These are phyloP conservation scores for Takakia lepidozioides DNA, from an alignment of 225 moss, liverwort and hornwort genomes.

Conservation along the genomic window DNA sequence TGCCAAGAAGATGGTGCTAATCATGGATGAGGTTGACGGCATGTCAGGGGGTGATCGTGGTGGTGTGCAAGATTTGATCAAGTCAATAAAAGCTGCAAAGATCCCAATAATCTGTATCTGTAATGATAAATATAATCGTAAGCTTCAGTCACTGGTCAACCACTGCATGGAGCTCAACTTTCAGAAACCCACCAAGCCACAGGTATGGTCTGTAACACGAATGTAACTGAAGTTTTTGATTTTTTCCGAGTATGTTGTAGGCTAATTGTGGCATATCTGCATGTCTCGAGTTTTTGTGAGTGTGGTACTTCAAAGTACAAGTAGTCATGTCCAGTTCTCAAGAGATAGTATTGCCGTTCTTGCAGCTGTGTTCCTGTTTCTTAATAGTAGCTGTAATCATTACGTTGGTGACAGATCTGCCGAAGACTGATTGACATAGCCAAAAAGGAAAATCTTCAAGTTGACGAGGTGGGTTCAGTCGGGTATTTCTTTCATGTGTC, in stretches of 20 bases:
- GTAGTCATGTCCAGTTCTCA: no score
- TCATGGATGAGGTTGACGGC: constrained; percentile 15
- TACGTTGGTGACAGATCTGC: background rate
- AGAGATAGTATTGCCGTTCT: no score
- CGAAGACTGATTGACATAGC: constrained; percentile 4
- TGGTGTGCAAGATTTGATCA: constrained; percentile 12
- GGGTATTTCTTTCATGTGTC: no score
- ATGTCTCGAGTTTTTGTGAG: no score
- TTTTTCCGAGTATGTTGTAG: no score
- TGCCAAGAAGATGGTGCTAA: constrained; percentile 10
- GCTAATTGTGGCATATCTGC: no score
- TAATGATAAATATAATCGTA: constrained; percentile 10
- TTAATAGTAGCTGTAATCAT: no score
- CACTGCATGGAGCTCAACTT: constrained; percentile 10
- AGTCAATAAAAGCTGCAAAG: constrained; percentile 7
- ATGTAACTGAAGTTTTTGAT: no score
- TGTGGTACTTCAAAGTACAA: no score
- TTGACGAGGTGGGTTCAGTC: constrained; percentile 8
- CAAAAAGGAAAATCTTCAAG: constrained; percentile 4
- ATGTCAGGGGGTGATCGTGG: constrained; percentile 14
- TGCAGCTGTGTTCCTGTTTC: no score
- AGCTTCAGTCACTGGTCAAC: constrained; percentile 8
- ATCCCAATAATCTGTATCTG: constrained; percentile 14
- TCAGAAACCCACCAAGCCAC: constrained; percentile 10
- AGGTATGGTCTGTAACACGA: no score